A percentile compares a stretch with the other conserved stretches of the same genome.
These are phyloP conservation scores for Sarocladium kiliense DNA, from an alignment of 2,329 filamentous ascomycete genomes.

Conservation along the genomic window DNA sequence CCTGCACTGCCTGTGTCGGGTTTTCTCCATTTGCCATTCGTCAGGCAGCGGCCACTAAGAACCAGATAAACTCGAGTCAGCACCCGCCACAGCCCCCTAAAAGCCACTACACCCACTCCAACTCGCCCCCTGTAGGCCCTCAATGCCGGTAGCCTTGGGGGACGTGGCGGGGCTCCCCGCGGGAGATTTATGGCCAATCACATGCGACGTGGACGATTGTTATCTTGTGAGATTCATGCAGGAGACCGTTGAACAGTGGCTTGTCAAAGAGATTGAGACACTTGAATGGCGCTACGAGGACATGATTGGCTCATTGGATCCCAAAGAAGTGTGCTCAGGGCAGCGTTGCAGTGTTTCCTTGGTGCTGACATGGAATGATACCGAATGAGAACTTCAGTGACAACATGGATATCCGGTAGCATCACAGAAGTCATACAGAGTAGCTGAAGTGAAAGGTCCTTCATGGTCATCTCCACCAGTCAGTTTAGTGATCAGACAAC, in stretches of 20 bases:
- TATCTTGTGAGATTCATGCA: not conserved
- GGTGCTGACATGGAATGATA: too few relatives aligned
- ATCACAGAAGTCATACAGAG: too few relatives aligned
- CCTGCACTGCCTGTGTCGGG: not conserved
- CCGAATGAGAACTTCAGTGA: too few relatives aligned
- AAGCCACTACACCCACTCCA: slow-evolving; percentile 4
- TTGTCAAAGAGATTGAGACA: too few relatives aligned
- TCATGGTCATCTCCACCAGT: too few relatives aligned
- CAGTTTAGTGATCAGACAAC: too few relatives aligned
- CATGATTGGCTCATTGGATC: too few relatives aligned
- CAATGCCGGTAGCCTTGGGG: not conserved
- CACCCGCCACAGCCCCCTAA: not conserved
- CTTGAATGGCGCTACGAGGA: too few relatives aligned
- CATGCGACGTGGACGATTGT: not conserved
- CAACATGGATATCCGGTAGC: too few relatives aligned
- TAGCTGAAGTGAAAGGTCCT: too few relatives aligned
- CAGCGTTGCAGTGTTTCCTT: too few relatives aligned
- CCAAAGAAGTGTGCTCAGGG: too few relatives aligned
- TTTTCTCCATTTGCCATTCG: slow-evolving; percentile 7
- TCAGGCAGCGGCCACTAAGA: slow-evolving; percentile 7
- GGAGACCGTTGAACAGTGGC: not conserved
- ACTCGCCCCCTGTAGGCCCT: not conserved
- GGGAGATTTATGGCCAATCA: not conserved
- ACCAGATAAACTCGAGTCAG: not conserved
- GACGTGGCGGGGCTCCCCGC: not conserved